Evolutionary conservation across 495 filamentous ascomycete species (phyloP).

Genomic region (Hyaloscypha hepaticicola): DNA sequence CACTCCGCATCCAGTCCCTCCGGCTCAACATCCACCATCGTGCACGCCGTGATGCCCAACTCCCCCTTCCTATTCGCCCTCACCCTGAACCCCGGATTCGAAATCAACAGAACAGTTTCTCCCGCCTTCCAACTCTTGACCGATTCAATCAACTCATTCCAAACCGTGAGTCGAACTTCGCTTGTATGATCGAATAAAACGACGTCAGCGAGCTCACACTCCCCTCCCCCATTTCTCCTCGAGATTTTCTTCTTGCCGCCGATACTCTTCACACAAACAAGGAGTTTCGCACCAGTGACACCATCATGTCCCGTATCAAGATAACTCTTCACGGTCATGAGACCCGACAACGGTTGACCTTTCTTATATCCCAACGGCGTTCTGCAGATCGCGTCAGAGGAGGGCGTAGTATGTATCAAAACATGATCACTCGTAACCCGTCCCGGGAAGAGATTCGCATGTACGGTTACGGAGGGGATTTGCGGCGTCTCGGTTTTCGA

Average conservation of each 20-base stretch:
- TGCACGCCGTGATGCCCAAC: conserved; percentile 45
- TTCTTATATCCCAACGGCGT: conserved; percentile 44
- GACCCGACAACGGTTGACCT: conserved; percentile 39
- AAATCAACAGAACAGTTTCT: conserved; percentile 56
- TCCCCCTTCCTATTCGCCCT: conserved; percentile 30
- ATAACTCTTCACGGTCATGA: conserved; percentile 57
- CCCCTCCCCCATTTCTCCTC: conserved; percentile 42
- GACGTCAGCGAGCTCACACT: conserved; percentile 49
- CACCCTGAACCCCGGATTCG: conserved; percentile 46
- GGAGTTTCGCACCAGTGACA: conserved; percentile 44
- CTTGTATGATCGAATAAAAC: conserved; percentile 60
- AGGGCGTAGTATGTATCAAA: conserved; percentile 49
- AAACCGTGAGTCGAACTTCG: conserved; percentile 52
- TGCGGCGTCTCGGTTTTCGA: conserved; percentile 10
- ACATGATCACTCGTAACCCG: conserved; percentile 50
- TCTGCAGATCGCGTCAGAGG: conserved; percentile 40
- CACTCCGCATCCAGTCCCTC: conserved; percentile 54
- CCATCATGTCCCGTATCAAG: conserved; percentile 47
- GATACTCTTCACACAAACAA: conserved; percentile 58
- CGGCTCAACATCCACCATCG: conserved; percentile 59
- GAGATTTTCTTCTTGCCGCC: conserved; percentile 51
- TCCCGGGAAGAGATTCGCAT: conserved; percentile 52
- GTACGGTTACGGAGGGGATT: conserved; percentile 34
- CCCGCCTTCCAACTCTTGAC: conserved; percentile 51
- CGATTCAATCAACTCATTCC: conserved; percentile 48